Base-by-base conservation (phyloP, 1,139 yeast genomes). In the Scheffersomyces cryptocercus region DNA sequence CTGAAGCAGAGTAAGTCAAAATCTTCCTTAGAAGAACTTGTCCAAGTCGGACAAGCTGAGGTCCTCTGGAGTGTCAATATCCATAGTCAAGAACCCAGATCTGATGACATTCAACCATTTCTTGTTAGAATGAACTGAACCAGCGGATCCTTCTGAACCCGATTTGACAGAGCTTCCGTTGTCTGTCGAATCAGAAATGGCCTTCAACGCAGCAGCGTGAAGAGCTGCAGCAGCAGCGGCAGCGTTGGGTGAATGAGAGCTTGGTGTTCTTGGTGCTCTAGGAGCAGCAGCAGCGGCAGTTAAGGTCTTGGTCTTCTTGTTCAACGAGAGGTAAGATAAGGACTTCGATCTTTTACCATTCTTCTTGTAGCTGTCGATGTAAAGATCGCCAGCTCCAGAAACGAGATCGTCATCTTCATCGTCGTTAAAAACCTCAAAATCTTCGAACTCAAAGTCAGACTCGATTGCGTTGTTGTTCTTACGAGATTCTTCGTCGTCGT, bases 221-320 rank as follows among this genome's bases (percentile, higher is more conserved):
- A 85, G 70, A 20, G 87, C 88, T 39, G 89, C 88, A 30, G 85
- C 86, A 0, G 87, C 86, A 13, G 85, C 86, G 24, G 85, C 85
- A 6, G 86, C 86, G 52, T 74, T 73, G 10, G 85, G 82, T 42
- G 79, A 70, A 51, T 73, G 84, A 15, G 78, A 71, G 51, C 80
- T 67, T 5, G 84, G 77, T 30, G 79, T 70, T 50, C 80, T 77
- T 14, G 88, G 84, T n/a, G 85, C 80, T 55, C 91, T 72, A 46
- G 91, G 93, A 35, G 91, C 88, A 29, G 88, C 89, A 12, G 90
- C 89, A 14, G 91, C 91, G 30, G 88, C 88, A n/a, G 90, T 84
- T 43, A 85, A 59, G 45, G 67, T 66, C 54, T 79, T 78, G 39
- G 77, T 67, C 56, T 77, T 80, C 56, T 82, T 82, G 48, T 69